These are phyloP conservation scores for Poa pratensis DNA, from an alignment of 176 grass and related monocot genomes.

Conservation along the genomic window DNA sequence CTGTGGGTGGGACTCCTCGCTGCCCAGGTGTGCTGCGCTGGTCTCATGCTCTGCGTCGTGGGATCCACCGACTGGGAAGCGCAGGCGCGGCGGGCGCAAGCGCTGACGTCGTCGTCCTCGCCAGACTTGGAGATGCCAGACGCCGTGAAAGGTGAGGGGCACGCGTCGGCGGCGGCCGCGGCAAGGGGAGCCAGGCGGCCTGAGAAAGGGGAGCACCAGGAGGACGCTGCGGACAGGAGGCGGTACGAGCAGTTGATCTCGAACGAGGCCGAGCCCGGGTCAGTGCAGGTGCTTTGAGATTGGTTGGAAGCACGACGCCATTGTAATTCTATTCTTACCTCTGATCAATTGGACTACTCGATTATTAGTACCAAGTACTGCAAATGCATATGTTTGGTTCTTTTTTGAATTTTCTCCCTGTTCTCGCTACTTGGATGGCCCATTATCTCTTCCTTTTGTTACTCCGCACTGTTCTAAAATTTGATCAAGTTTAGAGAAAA, in stretches of 20 bases:
- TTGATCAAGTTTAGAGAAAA: too few species aligned
- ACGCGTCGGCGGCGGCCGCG: constrained; percentile 7
- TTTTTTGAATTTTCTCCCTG: background rate
- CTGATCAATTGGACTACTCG: constrained; percentile 33
- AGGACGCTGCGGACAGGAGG: constrained; percentile 14
- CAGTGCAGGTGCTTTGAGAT: constrained; percentile 44
- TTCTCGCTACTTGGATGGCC: too few species aligned
- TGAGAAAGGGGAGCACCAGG: constrained; percentile 47
- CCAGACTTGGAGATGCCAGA: background rate
- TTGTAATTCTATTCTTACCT: constrained; percentile 33
- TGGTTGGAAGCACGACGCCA: background rate
- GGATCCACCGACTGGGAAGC: constrained; percentile 90
- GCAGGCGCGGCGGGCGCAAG: constrained; percentile 69
- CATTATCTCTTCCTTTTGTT: too few species aligned
- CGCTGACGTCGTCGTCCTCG: constrained; percentile 41
- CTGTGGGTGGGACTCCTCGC: constrained; percentile 88
- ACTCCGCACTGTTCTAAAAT: too few species aligned
- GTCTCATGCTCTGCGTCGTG: constrained; percentile 78
- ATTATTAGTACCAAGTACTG: background rate
- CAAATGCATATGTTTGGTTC: constrained; percentile 22
- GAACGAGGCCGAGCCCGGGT: constrained; percentile 16
- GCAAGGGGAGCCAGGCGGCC: constrained; percentile 38
- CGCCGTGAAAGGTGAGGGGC: background rate
- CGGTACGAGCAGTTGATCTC: constrained; percentile 66
- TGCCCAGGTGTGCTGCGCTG: constrained; percentile 87